Conservation (phyloP, 2,329 filamentous ascomycete genomes). For the Ceratocystis destructans region DNA sequence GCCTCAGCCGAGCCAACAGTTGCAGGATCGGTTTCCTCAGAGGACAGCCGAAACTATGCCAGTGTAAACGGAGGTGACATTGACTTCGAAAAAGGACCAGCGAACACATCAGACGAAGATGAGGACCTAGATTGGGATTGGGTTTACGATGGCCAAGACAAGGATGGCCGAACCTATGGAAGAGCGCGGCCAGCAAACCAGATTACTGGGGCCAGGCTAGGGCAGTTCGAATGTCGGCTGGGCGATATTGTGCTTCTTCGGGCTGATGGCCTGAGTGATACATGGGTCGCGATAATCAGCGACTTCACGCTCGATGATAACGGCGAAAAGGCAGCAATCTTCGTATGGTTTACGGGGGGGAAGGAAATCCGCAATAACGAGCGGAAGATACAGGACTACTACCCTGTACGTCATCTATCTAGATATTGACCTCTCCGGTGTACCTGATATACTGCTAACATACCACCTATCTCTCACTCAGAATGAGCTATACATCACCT, state of each 20-base stretch:
- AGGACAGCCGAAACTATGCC: not conserved
- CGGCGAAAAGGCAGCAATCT: conserved; percentile 66
- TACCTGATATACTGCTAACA: not conserved
- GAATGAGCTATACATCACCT: conserved; percentile 87
- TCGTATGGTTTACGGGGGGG: conserved; percentile 93
- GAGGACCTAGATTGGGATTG: conserved; percentile 19
- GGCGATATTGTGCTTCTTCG: conserved; percentile 81
- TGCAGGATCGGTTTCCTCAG: conserved; percentile 5
- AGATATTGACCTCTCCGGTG: not conserved
- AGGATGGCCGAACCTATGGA: conserved; percentile 24
- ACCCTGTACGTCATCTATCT: conserved; percentile 41
- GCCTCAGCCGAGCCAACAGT: not conserved
- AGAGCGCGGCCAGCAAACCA: conserved; percentile 29
- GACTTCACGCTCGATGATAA: conserved; percentile 65
- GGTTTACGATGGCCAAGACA: conserved; percentile 19
- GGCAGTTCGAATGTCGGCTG: conserved; percentile 61
- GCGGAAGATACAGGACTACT: conserved; percentile 67
- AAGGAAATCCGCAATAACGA: conserved; percentile 73
- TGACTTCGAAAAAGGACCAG: not conserved
- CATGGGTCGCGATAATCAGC: conserved; percentile 83
- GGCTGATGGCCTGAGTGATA: conserved; percentile 70
- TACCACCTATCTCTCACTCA: conserved; percentile 24
- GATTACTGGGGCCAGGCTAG: conserved; percentile 74
- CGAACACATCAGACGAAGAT: conserved; percentile 11
- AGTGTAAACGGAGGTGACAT: not conserved